phyloP scores from a whole-genome alignment of 2,329 filamentous ascomycete genomes.

The Sphaerulina vaccinii region DNA sequence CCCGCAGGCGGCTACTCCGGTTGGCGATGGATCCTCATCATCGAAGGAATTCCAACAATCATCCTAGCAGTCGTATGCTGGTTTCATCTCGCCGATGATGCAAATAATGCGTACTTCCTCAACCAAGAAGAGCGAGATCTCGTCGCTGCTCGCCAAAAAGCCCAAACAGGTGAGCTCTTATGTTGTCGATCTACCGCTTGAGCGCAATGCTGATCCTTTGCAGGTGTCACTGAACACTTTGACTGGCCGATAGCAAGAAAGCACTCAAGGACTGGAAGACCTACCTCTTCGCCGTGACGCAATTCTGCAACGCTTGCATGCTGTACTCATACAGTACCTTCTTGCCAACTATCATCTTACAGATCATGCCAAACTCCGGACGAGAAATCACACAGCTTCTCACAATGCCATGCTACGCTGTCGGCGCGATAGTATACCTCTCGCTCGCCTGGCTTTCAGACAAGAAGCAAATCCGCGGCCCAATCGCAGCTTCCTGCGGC shows the following conservation, averaged over 20 bases:
- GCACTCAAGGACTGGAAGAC: constrained; percentile 75
- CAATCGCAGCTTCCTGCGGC: constrained; percentile 64
- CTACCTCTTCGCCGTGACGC: constrained; percentile 65
- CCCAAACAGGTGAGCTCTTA: no score
- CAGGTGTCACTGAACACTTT: constrained; percentile 51
- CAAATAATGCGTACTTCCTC: constrained; percentile 63
- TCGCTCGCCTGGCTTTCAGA: constrained; percentile 66
- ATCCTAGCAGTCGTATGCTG: constrained; percentile 41
- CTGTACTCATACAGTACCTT: constrained; percentile 78
- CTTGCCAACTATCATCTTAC: constrained; percentile 73
- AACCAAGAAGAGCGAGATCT: constrained; percentile 59
- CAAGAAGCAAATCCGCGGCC: constrained; percentile 61
- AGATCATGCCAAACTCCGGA: constrained; percentile 61
- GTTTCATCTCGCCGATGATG: constrained; percentile 61
- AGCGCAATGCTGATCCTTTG: no score
- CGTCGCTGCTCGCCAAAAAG: constrained; percentile 50
- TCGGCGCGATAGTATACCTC: constrained; percentile 71
- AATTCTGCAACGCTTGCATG: constrained; percentile 74
- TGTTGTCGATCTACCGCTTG: no score
- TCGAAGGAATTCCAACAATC: constrained; percentile 32
- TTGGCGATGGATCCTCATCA: constrained; percentile 69
- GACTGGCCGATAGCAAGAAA: constrained; percentile 63
- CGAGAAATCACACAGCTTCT: constrained; percentile 68
- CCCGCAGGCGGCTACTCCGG: constrained; percentile 48
- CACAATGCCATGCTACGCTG: constrained; percentile 74